These are phyloP conservation scores for Cyberlindnera euphorbiae DNA, from an alignment of 805 yeast genomes.

Conservation along the genomic window DNA sequence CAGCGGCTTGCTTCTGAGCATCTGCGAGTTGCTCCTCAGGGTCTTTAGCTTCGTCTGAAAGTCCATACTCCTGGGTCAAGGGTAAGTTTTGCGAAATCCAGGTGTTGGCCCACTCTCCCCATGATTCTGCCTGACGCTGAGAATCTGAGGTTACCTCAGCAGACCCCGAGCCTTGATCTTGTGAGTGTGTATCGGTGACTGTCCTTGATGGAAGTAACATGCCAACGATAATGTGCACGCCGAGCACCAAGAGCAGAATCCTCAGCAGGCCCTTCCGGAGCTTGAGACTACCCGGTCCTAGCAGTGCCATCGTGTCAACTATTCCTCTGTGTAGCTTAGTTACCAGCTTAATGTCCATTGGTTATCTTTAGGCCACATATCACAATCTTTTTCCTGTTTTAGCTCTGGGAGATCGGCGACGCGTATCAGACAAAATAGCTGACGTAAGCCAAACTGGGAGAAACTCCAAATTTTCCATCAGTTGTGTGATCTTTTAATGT, in stretches of 20 bases:
- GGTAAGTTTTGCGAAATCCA: constrained; percentile 5
- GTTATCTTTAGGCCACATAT: too few relatives aligned
- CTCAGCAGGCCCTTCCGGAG: constrained; percentile 10
- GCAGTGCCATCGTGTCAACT: neutral
- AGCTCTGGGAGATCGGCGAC: too few relatives aligned
- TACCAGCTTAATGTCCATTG: too few relatives aligned
- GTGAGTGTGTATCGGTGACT: too few relatives aligned
- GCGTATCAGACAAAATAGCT: too few relatives aligned
- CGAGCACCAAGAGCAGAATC: constrained; percentile 8
- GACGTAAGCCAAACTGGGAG: too few relatives aligned
- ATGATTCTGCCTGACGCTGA: constrained; percentile 2
- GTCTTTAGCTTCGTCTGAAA: neutral
- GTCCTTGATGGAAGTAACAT: constrained; percentile 8
- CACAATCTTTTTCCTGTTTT: too few relatives aligned
- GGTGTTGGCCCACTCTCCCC: constrained; percentile 6
- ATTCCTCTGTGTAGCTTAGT: neutral
- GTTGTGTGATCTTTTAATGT: too few relatives aligned
- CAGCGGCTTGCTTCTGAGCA: neutral
- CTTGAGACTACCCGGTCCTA: constrained; percentile 3
- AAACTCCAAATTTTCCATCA: too few relatives aligned
- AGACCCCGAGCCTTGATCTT: constrained; percentile 1
- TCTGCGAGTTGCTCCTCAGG: constrained; percentile 1
- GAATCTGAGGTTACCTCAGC: constrained; percentile 1
- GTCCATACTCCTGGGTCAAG: too few relatives aligned
- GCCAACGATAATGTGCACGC: constrained; percentile 7